phyloP scores from a whole-genome alignment of 495 filamentous ascomycete species.

The Jackrogersella multiformis region DNA sequence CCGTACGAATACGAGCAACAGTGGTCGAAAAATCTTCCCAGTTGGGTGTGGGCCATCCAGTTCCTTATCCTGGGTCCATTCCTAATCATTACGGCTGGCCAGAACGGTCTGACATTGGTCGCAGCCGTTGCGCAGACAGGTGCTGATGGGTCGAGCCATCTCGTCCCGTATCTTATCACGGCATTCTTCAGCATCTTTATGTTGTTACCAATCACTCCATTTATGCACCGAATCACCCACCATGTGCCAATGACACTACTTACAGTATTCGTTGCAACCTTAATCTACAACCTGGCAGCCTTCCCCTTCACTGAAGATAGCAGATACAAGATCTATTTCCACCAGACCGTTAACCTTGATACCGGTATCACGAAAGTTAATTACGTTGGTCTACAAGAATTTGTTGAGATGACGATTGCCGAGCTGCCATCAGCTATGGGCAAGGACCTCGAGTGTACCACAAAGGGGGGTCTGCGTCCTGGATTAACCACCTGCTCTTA shows the following conservation, averaged over 20 bases:
- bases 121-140: constrained; percentile 81
- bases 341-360: constrained; percentile 82
- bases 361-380: constrained; percentile 72
- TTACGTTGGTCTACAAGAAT: constrained; percentile 76
- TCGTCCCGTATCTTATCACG: constrained; percentile 75
- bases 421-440: constrained; percentile 76
- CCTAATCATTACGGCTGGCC: constrained; percentile 74
- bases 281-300: constrained; percentile 86
- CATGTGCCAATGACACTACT: constrained; percentile 83
- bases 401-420: constrained; percentile 70
- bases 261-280: constrained; percentile 74
- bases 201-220: constrained; percentile 81
- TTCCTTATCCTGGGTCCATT: constrained; percentile 83
- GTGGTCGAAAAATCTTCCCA: constrained; percentile 82
- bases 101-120: constrained; percentile 77
- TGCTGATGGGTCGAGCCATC: constrained; percentile 72
- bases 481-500: constrained; percentile 75
- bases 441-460: constrained; percentile 64
- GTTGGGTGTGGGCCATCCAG: constrained; percentile 87
- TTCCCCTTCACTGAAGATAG: constrained; percentile 86
- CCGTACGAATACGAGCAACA: constrained; percentile 82
- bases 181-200: constrained; percentile 73
- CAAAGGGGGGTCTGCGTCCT: constrained; percentile 36
- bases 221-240: constrained; percentile 85
- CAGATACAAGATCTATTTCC: constrained; percentile 87